Conservation (phyloP, 2,329 filamentous ascomycete genomes). For the Didymosphaeria variabile region DNA sequence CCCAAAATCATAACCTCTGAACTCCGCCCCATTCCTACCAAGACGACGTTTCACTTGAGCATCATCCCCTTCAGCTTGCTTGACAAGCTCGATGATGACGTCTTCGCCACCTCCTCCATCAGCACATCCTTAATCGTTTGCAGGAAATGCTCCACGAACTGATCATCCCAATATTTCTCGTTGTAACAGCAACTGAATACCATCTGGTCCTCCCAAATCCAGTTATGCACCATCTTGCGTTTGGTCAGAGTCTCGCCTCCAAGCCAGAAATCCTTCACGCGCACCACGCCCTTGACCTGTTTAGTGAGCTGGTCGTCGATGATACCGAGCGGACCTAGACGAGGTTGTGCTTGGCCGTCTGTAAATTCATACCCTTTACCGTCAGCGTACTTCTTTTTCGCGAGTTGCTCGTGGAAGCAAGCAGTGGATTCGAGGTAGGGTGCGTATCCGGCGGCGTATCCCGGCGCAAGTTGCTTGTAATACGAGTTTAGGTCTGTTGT, state of each 20-base stretch:
- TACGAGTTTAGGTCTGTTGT: slow-evolving; percentile 25
- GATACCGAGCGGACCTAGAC: slow-evolving; percentile 29
- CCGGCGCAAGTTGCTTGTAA: slow-evolving; percentile 30
- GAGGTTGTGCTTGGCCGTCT: slow-evolving; percentile 27
- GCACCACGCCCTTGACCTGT: slow-evolving; percentile 26
- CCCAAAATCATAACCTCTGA: not conserved
- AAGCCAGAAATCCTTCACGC: slow-evolving; percentile 34
- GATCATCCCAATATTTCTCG: slow-evolving; percentile 32
- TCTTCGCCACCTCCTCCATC: slow-evolving; percentile 22
- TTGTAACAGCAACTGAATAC: slow-evolving; percentile 33
- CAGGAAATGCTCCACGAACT: slow-evolving; percentile 24
- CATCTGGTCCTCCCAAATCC: slow-evolving; percentile 32
- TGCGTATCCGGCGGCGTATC: slow-evolving; percentile 29
- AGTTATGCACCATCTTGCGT: slow-evolving; percentile 36
- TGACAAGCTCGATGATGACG: slow-evolving; percentile 2
- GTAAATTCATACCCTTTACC: slow-evolving; percentile 12
- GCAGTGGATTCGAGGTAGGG: slow-evolving; percentile 30
- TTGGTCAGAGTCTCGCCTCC: slow-evolving; percentile 34
- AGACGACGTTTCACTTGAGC: slow-evolving; percentile 5
- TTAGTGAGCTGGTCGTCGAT: slow-evolving; percentile 31
- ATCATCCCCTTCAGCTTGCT: slow-evolving; percentile 9
- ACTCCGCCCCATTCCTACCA: not conserved
- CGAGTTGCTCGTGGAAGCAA: slow-evolving; percentile 32
- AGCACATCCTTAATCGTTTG: slow-evolving; percentile 26
- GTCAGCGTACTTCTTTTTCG: slow-evolving; percentile 16